Conservation (phyloP, 495 filamentous ascomycete species). For the Trichoderma erinaceum region DNA sequence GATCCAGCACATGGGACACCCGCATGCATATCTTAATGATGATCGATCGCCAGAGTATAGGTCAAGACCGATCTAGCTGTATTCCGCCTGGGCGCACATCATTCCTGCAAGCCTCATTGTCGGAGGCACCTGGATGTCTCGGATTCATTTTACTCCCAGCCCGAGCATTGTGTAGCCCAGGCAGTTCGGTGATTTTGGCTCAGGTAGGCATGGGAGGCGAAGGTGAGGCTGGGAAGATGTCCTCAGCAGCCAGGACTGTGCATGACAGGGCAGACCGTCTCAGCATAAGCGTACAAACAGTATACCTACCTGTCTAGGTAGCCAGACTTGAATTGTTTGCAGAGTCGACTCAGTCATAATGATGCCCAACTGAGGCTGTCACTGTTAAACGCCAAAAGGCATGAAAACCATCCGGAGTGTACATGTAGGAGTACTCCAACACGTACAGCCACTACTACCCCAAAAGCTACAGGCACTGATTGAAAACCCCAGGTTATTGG, state of each 20-base stretch:
- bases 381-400: too few species aligned
- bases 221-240: background rate
- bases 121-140: background rate
- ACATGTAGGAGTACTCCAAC: background rate
- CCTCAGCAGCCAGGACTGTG: background rate
- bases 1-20: conserved; percentile 10
- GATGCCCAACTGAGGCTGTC: too few species aligned
- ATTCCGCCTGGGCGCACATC: conserved; percentile 5
- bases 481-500: too few species aligned
- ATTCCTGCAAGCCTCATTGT: conserved; percentile 5
- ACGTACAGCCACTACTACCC: too few species aligned
- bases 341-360: background rate
- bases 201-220: background rate
- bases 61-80: conserved; percentile 9
- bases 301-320: background rate
- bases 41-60: conserved; percentile 10
- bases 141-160: background rate
- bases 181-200: background rate
- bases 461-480: too few species aligned
- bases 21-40: conserved; percentile 12
- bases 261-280: background rate
- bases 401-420: too few species aligned
- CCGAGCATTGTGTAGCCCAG: background rate
- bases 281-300: background rate
- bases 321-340: background rate